A percentile compares a stretch with the other conserved stretches of the same genome.
phyloP scores from a whole-genome alignment of 148 eudicot species.

The Heliosperma pusillum region DNA sequence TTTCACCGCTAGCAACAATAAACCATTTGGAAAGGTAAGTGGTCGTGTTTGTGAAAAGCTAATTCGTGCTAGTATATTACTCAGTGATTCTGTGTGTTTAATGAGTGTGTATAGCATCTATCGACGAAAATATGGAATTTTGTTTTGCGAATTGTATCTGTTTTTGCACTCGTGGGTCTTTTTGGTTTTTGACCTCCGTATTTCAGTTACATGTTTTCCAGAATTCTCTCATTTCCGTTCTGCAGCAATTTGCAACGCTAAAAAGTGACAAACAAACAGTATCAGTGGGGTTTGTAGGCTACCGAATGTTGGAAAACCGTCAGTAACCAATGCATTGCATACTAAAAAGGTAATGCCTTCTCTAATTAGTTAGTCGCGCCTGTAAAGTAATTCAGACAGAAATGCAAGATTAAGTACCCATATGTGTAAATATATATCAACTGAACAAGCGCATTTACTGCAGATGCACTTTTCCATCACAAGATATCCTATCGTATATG shows the following conservation, averaged over 20 bases:
- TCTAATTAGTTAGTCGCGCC: neutral
- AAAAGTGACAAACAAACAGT: slow-evolving; percentile 87
- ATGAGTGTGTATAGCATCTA: no score
- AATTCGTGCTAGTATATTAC: no score
- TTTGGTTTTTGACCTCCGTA: neutral
- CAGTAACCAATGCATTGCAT: slow-evolving; percentile 85
- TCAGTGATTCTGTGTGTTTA: no score
- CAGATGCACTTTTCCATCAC: no score
- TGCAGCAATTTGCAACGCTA: slow-evolving; percentile 81
- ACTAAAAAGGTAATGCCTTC: slow-evolving; percentile 62
- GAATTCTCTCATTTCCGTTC: slow-evolving; percentile 89
- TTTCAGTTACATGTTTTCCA: slow-evolving; percentile 19
- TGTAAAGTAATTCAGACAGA: no score
- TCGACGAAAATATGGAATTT: no score
- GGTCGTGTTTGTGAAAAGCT: neutral
- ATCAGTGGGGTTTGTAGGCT: slow-evolving; percentile 94
- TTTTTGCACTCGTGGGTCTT: neutral
- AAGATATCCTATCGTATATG: no score
- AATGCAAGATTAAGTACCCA: no score
- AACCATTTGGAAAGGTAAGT: slow-evolving; percentile 91
- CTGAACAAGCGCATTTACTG: no score
- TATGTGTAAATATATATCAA: no score
- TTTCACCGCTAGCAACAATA: slow-evolving; percentile 85
- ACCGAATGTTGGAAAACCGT: slow-evolving; percentile 97
- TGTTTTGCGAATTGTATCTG: no score